These are phyloP conservation scores for Nothophaeocryptopus gaeumannii DNA, from an alignment of 2,329 filamentous ascomycete genomes.

Conservation along the genomic window DNA sequence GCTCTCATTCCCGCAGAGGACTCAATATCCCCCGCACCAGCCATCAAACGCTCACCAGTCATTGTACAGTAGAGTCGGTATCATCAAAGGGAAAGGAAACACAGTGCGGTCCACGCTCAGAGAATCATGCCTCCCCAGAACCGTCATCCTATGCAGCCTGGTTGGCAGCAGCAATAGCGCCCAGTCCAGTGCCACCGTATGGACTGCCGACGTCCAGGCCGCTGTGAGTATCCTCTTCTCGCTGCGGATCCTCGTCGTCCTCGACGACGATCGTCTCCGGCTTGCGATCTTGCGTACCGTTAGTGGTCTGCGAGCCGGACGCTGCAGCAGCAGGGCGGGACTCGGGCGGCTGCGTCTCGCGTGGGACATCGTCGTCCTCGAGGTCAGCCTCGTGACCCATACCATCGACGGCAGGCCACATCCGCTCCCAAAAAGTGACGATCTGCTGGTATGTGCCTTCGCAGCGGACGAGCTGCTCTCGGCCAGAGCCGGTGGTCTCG, in stretches of 20 bases:
- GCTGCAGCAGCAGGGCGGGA: not conserved
- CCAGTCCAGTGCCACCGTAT: constrained; percentile 23
- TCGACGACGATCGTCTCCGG: constrained; percentile 16
- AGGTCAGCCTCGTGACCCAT: constrained; percentile 48
- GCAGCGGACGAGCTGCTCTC: constrained; percentile 47
- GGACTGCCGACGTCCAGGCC: constrained; percentile 16
- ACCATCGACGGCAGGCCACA: constrained; percentile 51
- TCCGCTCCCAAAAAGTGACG: constrained; percentile 48
- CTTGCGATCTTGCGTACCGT: constrained; percentile 13
- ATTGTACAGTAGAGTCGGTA: too few species aligned
- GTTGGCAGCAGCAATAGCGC: constrained; percentile 24
- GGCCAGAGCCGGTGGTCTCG: constrained; percentile 46
- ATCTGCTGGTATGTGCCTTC: constrained; percentile 49
- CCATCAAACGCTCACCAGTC: too few species aligned
- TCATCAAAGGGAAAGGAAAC: too few species aligned
- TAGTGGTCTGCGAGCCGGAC: constrained; percentile 7
- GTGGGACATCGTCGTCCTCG: constrained; percentile 9
- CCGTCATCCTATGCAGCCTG: constrained; percentile 2
- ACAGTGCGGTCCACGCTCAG: too few species aligned
- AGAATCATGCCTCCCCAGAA: too few species aligned
- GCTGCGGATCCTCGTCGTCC: constrained; percentile 19
- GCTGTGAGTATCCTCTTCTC: constrained; percentile 9
- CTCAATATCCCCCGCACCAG: too few species aligned
- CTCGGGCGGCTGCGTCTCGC: not conserved
- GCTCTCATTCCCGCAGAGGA: too few species aligned